A percentile compares a stretch with the other conserved stretches of the same genome.
Conservation (phyloP, 257 asterid species). For the Catharanthus roseus region DNA sequence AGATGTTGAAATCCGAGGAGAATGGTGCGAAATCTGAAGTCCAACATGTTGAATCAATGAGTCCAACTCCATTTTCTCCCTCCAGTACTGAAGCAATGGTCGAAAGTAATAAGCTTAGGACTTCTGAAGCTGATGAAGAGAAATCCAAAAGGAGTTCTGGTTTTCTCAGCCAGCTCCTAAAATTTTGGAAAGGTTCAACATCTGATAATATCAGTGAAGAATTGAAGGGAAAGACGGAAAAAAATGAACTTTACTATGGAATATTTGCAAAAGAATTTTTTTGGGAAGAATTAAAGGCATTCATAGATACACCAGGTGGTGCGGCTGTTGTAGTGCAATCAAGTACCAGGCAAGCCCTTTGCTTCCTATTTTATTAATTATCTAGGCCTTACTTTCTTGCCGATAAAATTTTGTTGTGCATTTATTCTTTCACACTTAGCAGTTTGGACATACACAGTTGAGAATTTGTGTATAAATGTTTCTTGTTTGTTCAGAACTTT, state of each 20-base stretch:
- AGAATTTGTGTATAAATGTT: not conserved
- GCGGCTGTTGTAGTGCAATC: slow-evolving; percentile 44
- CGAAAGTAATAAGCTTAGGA: slow-evolving; percentile 16
- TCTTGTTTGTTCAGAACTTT: not conserved
- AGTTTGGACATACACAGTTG: not conserved
- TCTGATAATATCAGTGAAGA: slow-evolving; percentile 24
- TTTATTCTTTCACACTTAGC: not conserved
- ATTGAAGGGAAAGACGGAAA: slow-evolving; percentile 24
- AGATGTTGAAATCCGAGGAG: slow-evolving; percentile 20
- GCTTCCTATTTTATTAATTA: slow-evolving; percentile 7
- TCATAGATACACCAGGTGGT: slow-evolving; percentile 44
- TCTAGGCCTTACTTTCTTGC: not conserved
- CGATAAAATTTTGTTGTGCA: not conserved
- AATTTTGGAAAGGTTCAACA: slow-evolving; percentile 34
- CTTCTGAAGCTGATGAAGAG: slow-evolving; percentile 21
- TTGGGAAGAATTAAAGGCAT: slow-evolving; percentile 62
- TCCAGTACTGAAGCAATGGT: slow-evolving; percentile 30
- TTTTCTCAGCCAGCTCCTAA: slow-evolving; percentile 25
- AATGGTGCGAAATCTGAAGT: slow-evolving; percentile 19
- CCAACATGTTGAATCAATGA: slow-evolving; percentile 18
- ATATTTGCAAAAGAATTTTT: slow-evolving; percentile 47
- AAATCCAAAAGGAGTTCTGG: slow-evolving; percentile 23
- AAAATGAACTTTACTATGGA: slow-evolving; percentile 16
- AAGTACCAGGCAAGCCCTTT: slow-evolving; percentile 49
- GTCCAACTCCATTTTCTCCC: slow-evolving; percentile 39